Conservation (phyloP, 2,329 filamentous ascomycete species). For the Zymoseptoria ardabiliae region DNA sequence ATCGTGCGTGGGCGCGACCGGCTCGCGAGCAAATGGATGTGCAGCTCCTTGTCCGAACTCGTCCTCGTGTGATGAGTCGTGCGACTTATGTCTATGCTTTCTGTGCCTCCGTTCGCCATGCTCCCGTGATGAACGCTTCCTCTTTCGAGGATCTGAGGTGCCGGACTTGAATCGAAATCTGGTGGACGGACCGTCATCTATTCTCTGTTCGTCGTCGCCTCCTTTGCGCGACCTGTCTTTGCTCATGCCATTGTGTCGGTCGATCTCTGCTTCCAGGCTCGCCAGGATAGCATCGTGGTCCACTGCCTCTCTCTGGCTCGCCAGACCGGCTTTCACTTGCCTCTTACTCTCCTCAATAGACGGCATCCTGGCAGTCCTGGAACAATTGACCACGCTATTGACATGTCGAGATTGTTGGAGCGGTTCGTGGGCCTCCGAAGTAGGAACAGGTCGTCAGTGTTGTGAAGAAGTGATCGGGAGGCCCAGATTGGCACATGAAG, state of each 20-base stretch:
- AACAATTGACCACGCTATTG: neutral
- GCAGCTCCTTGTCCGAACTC: constrained; percentile 11
- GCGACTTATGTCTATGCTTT: constrained; percentile 10
- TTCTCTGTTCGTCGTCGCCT: neutral
- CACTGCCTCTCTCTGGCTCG: constrained; percentile 10
- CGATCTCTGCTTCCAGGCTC: constrained; percentile 28
- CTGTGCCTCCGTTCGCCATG: constrained; percentile 3
- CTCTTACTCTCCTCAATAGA: constrained; percentile 28
- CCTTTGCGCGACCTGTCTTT: neutral
- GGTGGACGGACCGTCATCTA: constrained; percentile 4
- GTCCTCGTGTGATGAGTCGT: constrained; percentile 2
- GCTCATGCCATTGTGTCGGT: constrained; percentile 22
- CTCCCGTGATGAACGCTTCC: constrained; percentile 14
- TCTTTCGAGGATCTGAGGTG: constrained; percentile 15
- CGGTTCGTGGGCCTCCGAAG: too few species aligned
- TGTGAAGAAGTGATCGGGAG: neutral
- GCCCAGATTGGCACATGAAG: neutral
- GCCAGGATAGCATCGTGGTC: constrained; percentile 29
- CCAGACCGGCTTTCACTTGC: constrained; percentile 23
- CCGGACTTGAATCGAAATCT: constrained; percentile 28
- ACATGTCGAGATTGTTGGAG: constrained; percentile 4
- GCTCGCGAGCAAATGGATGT: constrained; percentile 29
- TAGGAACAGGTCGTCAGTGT: neutral
- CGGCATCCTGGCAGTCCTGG: constrained; percentile 21
- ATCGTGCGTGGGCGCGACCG: constrained; percentile 15